A percentile compares a stretch with the other conserved stretches of the same genome.
phyloP scores from a whole-genome alignment of 805 yeast species.

The Kodamaea sagamina region DNA sequence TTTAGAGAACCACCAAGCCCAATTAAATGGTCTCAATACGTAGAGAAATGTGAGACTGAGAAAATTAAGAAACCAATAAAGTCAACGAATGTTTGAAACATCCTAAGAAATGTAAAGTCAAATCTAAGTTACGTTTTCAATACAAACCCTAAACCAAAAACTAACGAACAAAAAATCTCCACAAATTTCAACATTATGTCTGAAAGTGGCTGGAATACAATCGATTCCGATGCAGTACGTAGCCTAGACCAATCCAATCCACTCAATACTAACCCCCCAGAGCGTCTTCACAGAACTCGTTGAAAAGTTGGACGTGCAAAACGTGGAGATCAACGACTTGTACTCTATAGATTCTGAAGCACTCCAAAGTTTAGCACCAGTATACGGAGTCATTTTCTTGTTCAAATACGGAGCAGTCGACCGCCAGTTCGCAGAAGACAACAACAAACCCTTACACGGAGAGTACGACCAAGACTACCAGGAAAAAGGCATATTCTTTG shows the following conservation, averaged over 20 bases:
- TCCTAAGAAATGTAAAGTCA: too few relatives aligned
- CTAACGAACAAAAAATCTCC: too few relatives aligned
- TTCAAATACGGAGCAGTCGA: constrained; percentile 57
- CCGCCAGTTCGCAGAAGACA: constrained; percentile 29
- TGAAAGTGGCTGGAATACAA: constrained; percentile 55
- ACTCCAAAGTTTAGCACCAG: constrained; percentile 37
- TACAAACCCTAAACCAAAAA: too few relatives aligned
- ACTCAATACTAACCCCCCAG: constrained; percentile 21
- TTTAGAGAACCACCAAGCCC: too few relatives aligned
- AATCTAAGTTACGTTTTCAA: too few relatives aligned
- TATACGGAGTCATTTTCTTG: constrained; percentile 62
- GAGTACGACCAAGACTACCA: constrained; percentile 38
- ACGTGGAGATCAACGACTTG: constrained; percentile 59
- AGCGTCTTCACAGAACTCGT: constrained; percentile 65
- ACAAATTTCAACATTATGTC: constrained; percentile 4
- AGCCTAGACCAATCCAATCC: not conserved
- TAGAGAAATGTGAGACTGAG: too few relatives aligned
- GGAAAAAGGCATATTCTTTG: constrained; percentile 52
- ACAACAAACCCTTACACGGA: constrained; percentile 46
- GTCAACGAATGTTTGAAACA: too few relatives aligned
- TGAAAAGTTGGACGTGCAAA: constrained; percentile 53
- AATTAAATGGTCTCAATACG: too few relatives aligned
- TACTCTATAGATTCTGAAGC: constrained; percentile 51
- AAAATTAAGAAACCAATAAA: too few relatives aligned
- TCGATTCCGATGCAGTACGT: constrained; percentile 61